Conservation (phyloP, 148 eudicot species). For the Cornus suecica region DNA sequence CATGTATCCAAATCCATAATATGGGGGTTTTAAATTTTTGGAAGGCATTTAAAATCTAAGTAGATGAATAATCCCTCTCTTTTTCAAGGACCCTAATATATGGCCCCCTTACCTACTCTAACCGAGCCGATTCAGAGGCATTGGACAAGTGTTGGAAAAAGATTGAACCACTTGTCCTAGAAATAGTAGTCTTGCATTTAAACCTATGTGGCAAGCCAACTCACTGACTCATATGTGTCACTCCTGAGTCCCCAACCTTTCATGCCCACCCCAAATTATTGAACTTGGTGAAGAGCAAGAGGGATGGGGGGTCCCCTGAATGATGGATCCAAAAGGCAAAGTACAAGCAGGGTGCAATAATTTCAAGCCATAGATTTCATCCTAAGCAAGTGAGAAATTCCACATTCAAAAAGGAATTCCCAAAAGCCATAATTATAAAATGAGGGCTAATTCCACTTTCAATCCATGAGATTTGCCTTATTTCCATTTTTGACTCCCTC, state of each 20-base stretch:
- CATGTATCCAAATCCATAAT: too few relatives aligned
- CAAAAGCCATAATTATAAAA: conserved; percentile 10
- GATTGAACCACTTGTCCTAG: conserved; percentile 7
- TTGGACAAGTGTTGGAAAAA: conserved; percentile 1
- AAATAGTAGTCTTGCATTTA: background rate
- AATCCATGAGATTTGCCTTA: too few relatives aligned
- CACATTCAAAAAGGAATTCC: conserved; percentile 8
- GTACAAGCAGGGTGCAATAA: conserved; percentile 25
- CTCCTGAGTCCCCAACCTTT: conserved; percentile 24
- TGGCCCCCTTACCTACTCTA: conserved; percentile 2
- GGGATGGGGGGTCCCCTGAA: conserved; percentile 12
- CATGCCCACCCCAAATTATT: conserved; percentile 24
- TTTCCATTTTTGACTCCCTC: too few relatives aligned
- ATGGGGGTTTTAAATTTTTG: too few relatives aligned
- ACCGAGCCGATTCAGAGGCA: background rate
- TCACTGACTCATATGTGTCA: conserved; percentile 26
- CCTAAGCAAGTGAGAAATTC: conserved; percentile 19
- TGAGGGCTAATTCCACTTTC: too few relatives aligned
- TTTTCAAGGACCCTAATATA: background rate
- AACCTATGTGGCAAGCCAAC: conserved; percentile 17
- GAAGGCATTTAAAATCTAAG: too few relatives aligned
- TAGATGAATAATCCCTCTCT: too few relatives aligned
- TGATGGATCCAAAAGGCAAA: conserved; percentile 39
- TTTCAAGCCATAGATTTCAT: conserved; percentile 33
- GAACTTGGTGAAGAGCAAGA: conserved; percentile 2